phyloP scores from a whole-genome alignment of 2,329 filamentous ascomycete species.

The Fusarium sterilihyphosum region DNA sequence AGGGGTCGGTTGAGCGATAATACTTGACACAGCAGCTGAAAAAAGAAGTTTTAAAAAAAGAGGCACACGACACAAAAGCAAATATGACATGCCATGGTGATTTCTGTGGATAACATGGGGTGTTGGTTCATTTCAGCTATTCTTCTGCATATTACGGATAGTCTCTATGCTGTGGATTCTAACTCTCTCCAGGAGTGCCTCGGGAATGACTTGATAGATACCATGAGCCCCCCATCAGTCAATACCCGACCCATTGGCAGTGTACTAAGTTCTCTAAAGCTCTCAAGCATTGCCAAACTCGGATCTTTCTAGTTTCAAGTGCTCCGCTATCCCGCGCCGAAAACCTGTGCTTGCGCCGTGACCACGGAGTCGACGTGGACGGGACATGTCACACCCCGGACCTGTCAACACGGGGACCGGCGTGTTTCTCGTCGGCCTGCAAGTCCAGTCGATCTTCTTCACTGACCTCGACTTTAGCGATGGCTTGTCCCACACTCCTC shows the following conservation, averaged over 20 bases:
- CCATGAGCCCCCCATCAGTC: background rate
- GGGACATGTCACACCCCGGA: slow-evolving; percentile 7
- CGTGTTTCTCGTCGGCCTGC: slow-evolving; percentile 17
- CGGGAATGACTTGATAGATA: background rate
- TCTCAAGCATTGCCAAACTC: background rate
- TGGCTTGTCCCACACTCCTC: slow-evolving; percentile 2
- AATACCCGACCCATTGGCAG: background rate
- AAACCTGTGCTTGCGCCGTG: slow-evolving; percentile 6
- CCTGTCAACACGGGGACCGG: slow-evolving; percentile 19
- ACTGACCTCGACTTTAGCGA: background rate
- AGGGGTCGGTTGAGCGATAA: background rate
- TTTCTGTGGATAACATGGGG: background rate
- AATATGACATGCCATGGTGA: background rate
- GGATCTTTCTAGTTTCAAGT: background rate
- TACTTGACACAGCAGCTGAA: background rate
- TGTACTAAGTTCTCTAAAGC: background rate
- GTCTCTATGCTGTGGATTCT: slow-evolving; percentile 1
- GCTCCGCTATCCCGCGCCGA: background rate
- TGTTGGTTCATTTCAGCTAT: background rate
- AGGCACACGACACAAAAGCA: slow-evolving; percentile 22
- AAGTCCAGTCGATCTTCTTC: background rate
- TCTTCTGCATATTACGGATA: background rate
- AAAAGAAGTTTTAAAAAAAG: background rate
- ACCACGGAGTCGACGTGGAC: background rate
- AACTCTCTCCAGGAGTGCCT: background rate